These are phyloP conservation scores for Prunus salicina DNA, from an alignment of 306 rosid genomes.

Conservation along the genomic window DNA sequence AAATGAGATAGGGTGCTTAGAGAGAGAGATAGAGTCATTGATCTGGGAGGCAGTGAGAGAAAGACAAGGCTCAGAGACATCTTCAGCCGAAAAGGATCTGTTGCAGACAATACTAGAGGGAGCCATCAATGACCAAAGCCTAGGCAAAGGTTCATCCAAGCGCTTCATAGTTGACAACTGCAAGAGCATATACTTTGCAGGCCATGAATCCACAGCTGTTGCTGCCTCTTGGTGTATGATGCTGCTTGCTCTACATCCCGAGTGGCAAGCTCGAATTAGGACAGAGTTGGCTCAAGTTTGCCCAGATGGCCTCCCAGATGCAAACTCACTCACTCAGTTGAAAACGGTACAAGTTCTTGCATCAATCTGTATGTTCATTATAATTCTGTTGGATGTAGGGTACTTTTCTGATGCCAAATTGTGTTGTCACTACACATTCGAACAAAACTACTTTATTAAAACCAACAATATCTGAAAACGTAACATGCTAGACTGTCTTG, in stretches of 20 bases:
- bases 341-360: slow-evolving; percentile 45
- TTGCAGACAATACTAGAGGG: slow-evolving; percentile 68
- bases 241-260: slow-evolving; percentile 78
- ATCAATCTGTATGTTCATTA: background rate
- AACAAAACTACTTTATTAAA: background rate
- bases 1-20: slow-evolving; percentile 42
- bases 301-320: slow-evolving; percentile 49
- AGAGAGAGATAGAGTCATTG: slow-evolving; percentile 70
- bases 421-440: background rate
- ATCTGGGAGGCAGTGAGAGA: slow-evolving; percentile 78
- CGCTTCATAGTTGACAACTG: slow-evolving; percentile 84
- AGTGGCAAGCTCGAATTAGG: slow-evolving; percentile 74
- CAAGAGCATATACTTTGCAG: slow-evolving; percentile 91
- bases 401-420: background rate
- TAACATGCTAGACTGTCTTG: background rate
- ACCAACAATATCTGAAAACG: background rate
- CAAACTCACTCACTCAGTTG: slow-evolving; percentile 47
- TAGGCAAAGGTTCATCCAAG: slow-evolving; percentile 54
- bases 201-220: slow-evolving; percentile 81
- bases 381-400: background rate
- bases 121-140: slow-evolving; percentile 46
- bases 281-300: slow-evolving; percentile 58
- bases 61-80: slow-evolving; percentile 36
- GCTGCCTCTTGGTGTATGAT: slow-evolving; percentile 86
- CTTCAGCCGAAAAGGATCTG: slow-evolving; percentile 55